Base-by-base conservation (phyloP, 2,329 filamentous ascomycete genomes). In the Byssothecium circinans region DNA sequence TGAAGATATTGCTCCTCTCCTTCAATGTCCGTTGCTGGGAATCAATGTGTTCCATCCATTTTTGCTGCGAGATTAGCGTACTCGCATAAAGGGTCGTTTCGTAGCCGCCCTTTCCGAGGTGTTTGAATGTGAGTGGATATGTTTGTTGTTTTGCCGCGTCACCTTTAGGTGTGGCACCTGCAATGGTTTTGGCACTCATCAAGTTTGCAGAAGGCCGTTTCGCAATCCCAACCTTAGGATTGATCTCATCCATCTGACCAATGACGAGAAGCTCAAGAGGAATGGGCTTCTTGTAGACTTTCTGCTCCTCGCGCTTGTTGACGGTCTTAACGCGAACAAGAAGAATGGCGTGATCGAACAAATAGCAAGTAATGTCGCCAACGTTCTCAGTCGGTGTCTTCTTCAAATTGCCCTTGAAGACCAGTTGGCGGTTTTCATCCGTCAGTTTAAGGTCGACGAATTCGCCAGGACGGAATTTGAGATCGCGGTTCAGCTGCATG, bases 21-120 rank as follows among this genome's bases (percentile, higher is more conserved):
- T 91, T 84, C 48, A 99, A 79, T 53, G 88, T 88, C 61, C 89
- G 85, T 71, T 99, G 95, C 57, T 96, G 91, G 41, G 85, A 81
- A 64, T 96, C 90, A 61, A 99, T 96, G 64, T 89, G 86, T 74
- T 99, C 91, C 68, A 99, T 90, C 87, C 94, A 99, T 73, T 97
- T 99, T 70, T 92, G 89, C 49, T 94, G 83, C 20, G 90, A 89
- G 8, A 89, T 87, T 59, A 89, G 86, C 49, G 89, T 95, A 8
- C 87, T 85, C 38, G 91, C 92, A 71, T 87, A 97, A 4, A 99
- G 79, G 3, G 91, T 94, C 62, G 91, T 77, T 68, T 96, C 92
- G 67, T 96, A 99, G 25, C 92, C 94, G 44, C 91, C 91, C 73
- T 95, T 96, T 40, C 94, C 94, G 50, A 99, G 81, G 78, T 96